Base-by-base conservation (phyloP, 1,139 yeast genomes). In the Cylindricascospora bacillispora region DNA sequence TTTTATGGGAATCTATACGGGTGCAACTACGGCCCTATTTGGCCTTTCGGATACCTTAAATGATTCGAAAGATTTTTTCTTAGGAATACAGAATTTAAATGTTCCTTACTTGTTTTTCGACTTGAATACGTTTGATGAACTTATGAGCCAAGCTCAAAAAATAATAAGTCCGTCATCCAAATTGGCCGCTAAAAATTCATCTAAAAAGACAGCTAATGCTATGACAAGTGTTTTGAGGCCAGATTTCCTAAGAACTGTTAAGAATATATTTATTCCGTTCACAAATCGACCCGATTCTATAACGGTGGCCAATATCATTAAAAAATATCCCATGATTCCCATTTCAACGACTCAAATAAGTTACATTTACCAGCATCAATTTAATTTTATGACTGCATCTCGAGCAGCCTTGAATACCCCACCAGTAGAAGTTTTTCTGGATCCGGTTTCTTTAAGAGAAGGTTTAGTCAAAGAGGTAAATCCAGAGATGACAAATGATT, bases 391-490 rank as follows among this genome's bases (percentile, higher is more conserved):
- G 59, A 69, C 86, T 4, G 70, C 95, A 1, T 29, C 50, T 27
- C 63, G 97, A 33, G 82, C 95, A 1, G 85, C 83, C 51, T 68
- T 89, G 70, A 76, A 89, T 4, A 75, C 82, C 32, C 94, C 89
- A 11, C 93, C 95, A 0, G 78, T 83, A 21, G 93, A 83, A 39
- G 55, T 89, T 23, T 83, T 76, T 65, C 62, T 89, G 31, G 97
- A 92, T 50, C 89, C 95, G 1, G 65, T 79, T 33, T 92, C 94
- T 0, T 62, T 92, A 35, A 67, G 97, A 19, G 92, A 83, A 43
- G 98, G 99, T 3, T 73, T 77, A 35, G 67, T 89, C 1, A 74
- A 83, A 12, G 68, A 81, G 17, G 89, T 85, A 3, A 79, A 81
- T 40, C 92, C 82, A 15, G 67, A 67, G 29, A 73, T 78, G 2